These are phyloP conservation scores for Phytophthora brassicae DNA, from an alignment of 352 stramenopile genomes.

Conservation along the genomic window DNA sequence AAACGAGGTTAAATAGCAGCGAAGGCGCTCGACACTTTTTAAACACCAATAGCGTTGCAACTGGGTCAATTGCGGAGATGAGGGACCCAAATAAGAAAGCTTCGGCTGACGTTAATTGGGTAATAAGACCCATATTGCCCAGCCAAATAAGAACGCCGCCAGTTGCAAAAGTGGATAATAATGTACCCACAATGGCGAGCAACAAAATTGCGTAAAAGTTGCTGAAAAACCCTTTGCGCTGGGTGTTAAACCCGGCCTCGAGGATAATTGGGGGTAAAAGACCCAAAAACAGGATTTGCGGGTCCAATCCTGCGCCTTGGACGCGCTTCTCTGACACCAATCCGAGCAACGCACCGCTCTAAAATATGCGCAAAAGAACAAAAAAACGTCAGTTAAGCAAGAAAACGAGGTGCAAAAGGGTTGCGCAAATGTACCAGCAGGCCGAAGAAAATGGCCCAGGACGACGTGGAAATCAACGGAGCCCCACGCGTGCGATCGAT, in stretches of 20 bases:
- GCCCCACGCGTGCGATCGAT: slow-evolving; percentile 51
- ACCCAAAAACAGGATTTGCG: slow-evolving; percentile 64
- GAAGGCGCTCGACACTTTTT: slow-evolving; percentile 73
- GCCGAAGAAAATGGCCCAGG: slow-evolving; percentile 65
- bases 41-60: slow-evolving; percentile 91
- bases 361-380: neutral
- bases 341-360: slow-evolving; percentile 45
- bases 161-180: slow-evolving; percentile 54
- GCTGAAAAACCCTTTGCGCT: slow-evolving; percentile 63
- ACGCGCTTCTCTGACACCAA: slow-evolving; percentile 54
- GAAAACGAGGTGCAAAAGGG: neutral
- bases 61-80: slow-evolving; percentile 92
- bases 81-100: slow-evolving; percentile 89
- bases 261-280: slow-evolving; percentile 68
- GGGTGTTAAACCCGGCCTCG: slow-evolving; percentile 64
- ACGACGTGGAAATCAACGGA: slow-evolving; percentile 61
- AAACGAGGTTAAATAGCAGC: slow-evolving; percentile 93
- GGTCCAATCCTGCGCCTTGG: slow-evolving; percentile 47
- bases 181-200: slow-evolving; percentile 48
- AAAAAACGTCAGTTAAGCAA: neutral
- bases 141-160: slow-evolving; percentile 49
- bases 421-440: slow-evolving; percentile 34
- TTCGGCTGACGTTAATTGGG: slow-evolving; percentile 76
- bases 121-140: slow-evolving; percentile 48
- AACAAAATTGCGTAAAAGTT: slow-evolving; percentile 50